Percentiles rank a stretch among this genome's conserved stretches.
phyloP scores from a whole-genome alignment of 2,329 filamentous ascomycete species.

The Aureobasidium sp. region DNA sequence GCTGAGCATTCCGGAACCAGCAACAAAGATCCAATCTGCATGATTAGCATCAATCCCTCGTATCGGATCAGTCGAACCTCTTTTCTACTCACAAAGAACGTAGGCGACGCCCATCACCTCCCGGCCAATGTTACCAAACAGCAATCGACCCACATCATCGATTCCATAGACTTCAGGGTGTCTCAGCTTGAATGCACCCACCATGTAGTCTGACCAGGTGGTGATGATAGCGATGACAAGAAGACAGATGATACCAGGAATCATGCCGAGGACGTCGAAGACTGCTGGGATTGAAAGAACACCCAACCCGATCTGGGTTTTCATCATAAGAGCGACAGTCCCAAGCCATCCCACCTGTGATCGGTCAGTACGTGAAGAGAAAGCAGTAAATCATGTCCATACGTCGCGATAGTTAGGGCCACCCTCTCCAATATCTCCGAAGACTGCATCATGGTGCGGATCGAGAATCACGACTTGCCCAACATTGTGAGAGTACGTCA shows the following conservation, averaged over 20 bases:
- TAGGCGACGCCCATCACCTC: slow-evolving; percentile 38
- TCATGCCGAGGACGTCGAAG: slow-evolving; percentile 39
- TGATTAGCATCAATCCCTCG: not conserved
- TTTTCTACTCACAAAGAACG: slow-evolving; percentile 23
- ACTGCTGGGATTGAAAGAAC: slow-evolving; percentile 43
- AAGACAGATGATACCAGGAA: slow-evolving; percentile 41
- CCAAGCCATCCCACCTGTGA: slow-evolving; percentile 35
- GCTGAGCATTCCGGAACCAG: slow-evolving; percentile 30
- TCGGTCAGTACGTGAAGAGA: not conserved
- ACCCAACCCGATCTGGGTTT: slow-evolving; percentile 37
- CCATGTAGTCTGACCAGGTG: slow-evolving; percentile 41
- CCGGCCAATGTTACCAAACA: slow-evolving; percentile 45
- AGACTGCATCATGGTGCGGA: too few species aligned
- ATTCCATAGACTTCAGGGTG: slow-evolving; percentile 50
- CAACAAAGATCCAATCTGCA: slow-evolving; percentile 20
- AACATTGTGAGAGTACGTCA: too few species aligned
- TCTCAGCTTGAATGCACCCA: slow-evolving; percentile 45
- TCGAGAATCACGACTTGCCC: too few species aligned
- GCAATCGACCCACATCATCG: slow-evolving; percentile 46
- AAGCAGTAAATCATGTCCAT: too few species aligned
- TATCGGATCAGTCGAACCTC: too few species aligned
- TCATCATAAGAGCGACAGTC: slow-evolving; percentile 38
- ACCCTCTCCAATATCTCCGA: too few species aligned
- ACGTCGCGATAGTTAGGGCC: too few species aligned
- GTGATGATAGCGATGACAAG: slow-evolving; percentile 34